Base-by-base conservation (phyloP, 306 rosid genomes). In the Vigna mungo region DNA sequence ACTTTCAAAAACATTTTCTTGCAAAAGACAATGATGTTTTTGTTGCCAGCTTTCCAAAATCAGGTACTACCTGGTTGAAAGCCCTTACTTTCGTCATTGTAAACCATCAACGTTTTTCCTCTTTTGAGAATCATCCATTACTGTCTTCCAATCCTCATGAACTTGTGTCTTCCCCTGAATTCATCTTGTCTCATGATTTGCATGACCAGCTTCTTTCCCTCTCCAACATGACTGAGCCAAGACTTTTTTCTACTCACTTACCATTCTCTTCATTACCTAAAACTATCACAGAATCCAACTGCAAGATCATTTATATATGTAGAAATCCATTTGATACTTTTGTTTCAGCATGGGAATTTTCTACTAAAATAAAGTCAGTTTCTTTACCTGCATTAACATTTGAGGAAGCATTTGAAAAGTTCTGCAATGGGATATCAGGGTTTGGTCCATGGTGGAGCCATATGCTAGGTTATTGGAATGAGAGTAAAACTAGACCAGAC, bases 391-490 rank as follows among this genome's bases (percentile, higher is more conserved):
- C 49, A 46, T 46, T 46, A 12, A 46, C 49, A 3, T 46, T 46
- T 15, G n/a, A 46, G 49, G 49, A 46, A 46, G 49, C 49, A 2
- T 46, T 46, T 46, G 49, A 46, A 13, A 46, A 46, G 16, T 46
- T 12, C 1, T 46, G 49, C 49, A 46, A 46, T 46, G 49, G 49
- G 0, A 46, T 46, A 46, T 12, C 13, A 5, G 49, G 49, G 49
- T 46, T 46, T 46, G 49, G 49, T 46, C 49, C 46, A 41, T 41
- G 46, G 46, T 41, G 46, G 46, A 41, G 13, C 2, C 12, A 41
- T 41, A 41, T 41, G 46, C 9, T 62, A 13, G 47, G 47, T 62
- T 62, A 62, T 1, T 62, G 68, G 68, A 62, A 62, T 7, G 68
- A 62, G 68, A 62, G 47, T 0, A 34, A n/a, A 62, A 21, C 23